Evolutionary conservation across 129 eudicot genomes (phyloP), one percentile per base, ranked within the genome.

Genomic region (Saposhnikovia divaricata): DNA sequence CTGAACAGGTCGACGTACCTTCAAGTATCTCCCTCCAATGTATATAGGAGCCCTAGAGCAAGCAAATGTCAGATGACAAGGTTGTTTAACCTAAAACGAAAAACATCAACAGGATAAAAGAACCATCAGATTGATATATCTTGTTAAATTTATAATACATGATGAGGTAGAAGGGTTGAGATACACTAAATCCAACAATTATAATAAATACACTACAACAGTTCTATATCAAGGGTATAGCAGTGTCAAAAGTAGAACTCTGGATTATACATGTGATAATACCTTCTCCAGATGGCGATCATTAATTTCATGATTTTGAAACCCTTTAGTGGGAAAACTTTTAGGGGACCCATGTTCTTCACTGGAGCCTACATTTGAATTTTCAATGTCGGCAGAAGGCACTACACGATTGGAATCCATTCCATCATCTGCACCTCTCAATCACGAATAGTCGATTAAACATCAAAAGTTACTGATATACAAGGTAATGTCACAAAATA

Each of bases 1-100:
- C 8, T 16, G 14, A 27, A 18, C 45, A 61, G 28, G 73, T n/a
- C 19, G 25, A 23, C 40, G 59, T 90, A 96, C 99, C 98, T 96
- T 96, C 70, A 96, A 86, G 84, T 96, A 96, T 87, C 99, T 89
- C 81, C 99, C 99, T 66, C 99, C 99, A 82, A 96, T 85, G 83
- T 85, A 96, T 70, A 90, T 79, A 72, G 99, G 89, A 7, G 91
- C 80, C 85, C 89, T 85, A 68, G 78, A 82, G 86, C 86, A 92
- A 72, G 72, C 80, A 78, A 87, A 47, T 4, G 81, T 72, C 93
- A 92, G 79, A 86, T 82, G 85, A 90, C 96, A 92, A 59, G 91
- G 93, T 78, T 78, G 88, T 69, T 59, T 84, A 84, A 87, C 93
- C 99, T 92, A 79, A 79, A 81, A 77, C 80, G 5, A 21, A 43